Evolutionary conservation across 495 filamentous ascomycete genomes (phyloP), one percentile per base, ranked within the genome.

Genomic region (Bathelium albidoporum): DNA sequence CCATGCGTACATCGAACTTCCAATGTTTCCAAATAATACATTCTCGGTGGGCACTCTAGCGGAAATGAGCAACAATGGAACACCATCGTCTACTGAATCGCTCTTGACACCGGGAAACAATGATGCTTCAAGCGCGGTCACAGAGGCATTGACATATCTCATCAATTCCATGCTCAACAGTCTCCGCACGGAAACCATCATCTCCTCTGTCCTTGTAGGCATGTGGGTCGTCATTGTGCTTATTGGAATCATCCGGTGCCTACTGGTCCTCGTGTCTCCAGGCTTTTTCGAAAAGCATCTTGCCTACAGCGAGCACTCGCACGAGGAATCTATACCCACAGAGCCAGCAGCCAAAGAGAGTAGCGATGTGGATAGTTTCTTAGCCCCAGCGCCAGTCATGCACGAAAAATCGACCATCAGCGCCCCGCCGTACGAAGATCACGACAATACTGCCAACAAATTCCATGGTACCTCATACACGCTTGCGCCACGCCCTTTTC

Each of bases 1-100:
- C 67, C 71, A 97, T 68, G 91, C 95, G 1, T 83, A 95, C 59
- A 81, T 98, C 66, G 76, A 84, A 63, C 87, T 98, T 69, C 94
- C 95, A 0, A 71, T 81, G 24, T 82, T 97, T 32, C 80, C 82
- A 29, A 85, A 89, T 70, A 80, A 96, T 69, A 88, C 87, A 31
- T 96, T 98, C 79, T 91, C 89, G 59, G 76, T 85, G 41, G 93
- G 92, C 31, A 89, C 92, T 39, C 73, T 81, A 18, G 76, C 82
- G 41, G 86, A 83, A 67, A 78, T 91, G 66, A 74, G 72, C 44
- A 70, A 77, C 34, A 79, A 82, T 58, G 78, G 83, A 55, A 73
- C 77, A 34, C 75, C 79, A 39, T 65, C 71, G 14, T 66, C 76
- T 52, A 78, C 85, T 0, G 84, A 86, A 29, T 84, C 82, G 26